A percentile compares a stretch with the other conserved stretches of the same genome.
phyloP scores from a whole-genome alignment of 1,139 yeast genomes.

The Scheffersomyces lignicola region DNA sequence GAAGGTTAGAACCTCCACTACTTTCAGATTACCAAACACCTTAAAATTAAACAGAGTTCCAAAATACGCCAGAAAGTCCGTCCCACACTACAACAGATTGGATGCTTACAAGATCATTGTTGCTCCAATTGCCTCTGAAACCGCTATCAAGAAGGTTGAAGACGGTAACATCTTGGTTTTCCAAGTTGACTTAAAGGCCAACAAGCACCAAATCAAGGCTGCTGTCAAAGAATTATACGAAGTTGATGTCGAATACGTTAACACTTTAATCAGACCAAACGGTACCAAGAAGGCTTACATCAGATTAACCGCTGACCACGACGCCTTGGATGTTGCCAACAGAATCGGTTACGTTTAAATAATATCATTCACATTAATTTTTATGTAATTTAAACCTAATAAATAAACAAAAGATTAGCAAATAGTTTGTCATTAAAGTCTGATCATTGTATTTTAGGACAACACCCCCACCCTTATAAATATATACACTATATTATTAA shows the following conservation, averaged over 20 bases:
- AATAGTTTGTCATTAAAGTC: no score
- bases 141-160: slow-evolving; percentile 99
- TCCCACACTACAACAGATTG: slow-evolving; percentile 96
- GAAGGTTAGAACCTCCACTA: slow-evolving; percentile 92
- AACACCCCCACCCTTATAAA: neutral
- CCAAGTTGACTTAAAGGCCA: slow-evolving; percentile 95
- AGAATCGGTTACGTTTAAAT: slow-evolving; percentile 95
- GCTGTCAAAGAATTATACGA: slow-evolving; percentile 98
- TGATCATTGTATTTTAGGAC: no score
- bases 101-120: slow-evolving; percentile 95
- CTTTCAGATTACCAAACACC: slow-evolving; percentile 98
- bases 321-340: slow-evolving; percentile 99
- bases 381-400: neutral
- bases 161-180: slow-evolving; percentile 98
- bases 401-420: neutral
- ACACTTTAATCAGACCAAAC: slow-evolving; percentile 97
- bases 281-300: slow-evolving; percentile 99
- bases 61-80: slow-evolving; percentile 93
- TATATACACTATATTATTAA: neutral
- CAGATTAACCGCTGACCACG: slow-evolving; percentile 98
- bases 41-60: slow-evolving; percentile 92
- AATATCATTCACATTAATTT: slow-evolving; percentile 8
- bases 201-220: slow-evolving; percentile 97
- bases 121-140: slow-evolving; percentile 96
- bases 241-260: slow-evolving; percentile 90